A percentile compares a stretch with the other conserved stretches of the same genome.
These are phyloP conservation scores for Penicillium parvum DNA, from an alignment of 495 filamentous ascomycete species.

Conservation along the genomic window DNA sequence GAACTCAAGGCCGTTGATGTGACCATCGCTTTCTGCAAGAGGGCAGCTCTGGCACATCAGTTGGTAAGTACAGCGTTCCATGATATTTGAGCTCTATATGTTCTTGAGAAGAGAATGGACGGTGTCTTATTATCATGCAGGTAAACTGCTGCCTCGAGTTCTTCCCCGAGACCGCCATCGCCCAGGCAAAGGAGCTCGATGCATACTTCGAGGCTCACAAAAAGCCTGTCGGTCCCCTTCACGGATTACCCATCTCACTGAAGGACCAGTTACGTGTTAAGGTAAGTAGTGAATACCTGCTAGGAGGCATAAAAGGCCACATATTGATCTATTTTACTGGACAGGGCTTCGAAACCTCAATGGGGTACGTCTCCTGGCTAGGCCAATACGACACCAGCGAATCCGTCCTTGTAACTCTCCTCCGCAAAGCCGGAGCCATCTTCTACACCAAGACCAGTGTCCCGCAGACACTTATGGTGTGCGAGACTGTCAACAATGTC, in stretches of 20 bases:
- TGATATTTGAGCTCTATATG: no score
- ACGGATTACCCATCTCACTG: constrained; percentile 56
- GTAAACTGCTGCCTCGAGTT: constrained; percentile 53
- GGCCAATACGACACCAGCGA: constrained; percentile 7
- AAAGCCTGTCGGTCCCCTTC: constrained; percentile 48
- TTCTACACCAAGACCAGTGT: constrained; percentile 42
- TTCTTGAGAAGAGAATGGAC: no score
- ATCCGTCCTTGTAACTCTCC: constrained; percentile 10
- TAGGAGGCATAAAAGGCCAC: not conserved
- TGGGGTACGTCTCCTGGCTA: constrained; percentile 14
- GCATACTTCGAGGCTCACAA: constrained; percentile 37
- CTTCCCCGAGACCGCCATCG: constrained; percentile 51
- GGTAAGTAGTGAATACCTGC: not conserved
- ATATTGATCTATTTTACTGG: not conserved
- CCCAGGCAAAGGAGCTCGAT: constrained; percentile 55
- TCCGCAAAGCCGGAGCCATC: constrained; percentile 28
- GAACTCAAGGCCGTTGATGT: constrained; percentile 28
- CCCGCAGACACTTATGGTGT: constrained; percentile 33
- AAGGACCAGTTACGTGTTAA: constrained; percentile 62
- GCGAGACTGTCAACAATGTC: constrained; percentile 40
- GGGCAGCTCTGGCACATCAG: constrained; percentile 14
- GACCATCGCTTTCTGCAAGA: constrained; percentile 21
- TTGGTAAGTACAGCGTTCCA: not conserved
- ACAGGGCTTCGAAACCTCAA: constrained; percentile 22
- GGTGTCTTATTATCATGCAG: no score